These are phyloP conservation scores for Colletotrichum viniferum DNA, from an alignment of 2,329 filamentous ascomycete species.

Conservation along the genomic window DNA sequence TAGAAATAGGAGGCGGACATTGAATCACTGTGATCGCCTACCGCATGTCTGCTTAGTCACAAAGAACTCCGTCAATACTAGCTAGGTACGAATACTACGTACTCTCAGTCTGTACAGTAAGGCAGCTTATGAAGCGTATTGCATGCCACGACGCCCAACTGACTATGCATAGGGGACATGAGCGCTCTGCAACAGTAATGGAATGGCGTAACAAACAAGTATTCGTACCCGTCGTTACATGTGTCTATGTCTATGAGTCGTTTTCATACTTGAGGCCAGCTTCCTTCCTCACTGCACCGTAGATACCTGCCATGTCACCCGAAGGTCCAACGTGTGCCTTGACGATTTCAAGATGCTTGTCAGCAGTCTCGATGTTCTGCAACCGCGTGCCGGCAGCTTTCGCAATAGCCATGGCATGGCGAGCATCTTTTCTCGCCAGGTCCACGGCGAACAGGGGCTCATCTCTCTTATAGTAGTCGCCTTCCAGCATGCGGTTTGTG, in stretches of 20 bases:
- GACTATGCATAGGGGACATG: neutral
- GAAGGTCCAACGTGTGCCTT: constrained; percentile 70
- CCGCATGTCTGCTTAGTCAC: neutral
- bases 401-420: constrained; percentile 75
- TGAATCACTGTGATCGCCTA: neutral
- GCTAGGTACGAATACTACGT: neutral
- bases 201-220: neutral
- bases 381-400: constrained; percentile 65
- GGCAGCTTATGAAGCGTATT: neutral
- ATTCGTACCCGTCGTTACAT: neutral
- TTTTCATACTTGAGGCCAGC: constrained; percentile 78
- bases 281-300: constrained; percentile 78
- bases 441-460: constrained; percentile 85
- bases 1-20: neutral
- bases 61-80: neutral
- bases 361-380: constrained; percentile 68
- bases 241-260: constrained; percentile 28
- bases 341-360: constrained; percentile 71
- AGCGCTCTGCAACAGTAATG: neutral
- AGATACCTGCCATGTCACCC: constrained; percentile 83
- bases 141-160: neutral
- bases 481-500: constrained; percentile 72
- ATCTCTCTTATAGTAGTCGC: constrained; percentile 77
- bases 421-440: constrained; percentile 80
- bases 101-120: neutral